Percentiles rank a stretch among this genome's conserved stretches.
Conservation (phyloP, 495 filamentous ascomycete genomes). For the Neurospora sp. region DNA sequence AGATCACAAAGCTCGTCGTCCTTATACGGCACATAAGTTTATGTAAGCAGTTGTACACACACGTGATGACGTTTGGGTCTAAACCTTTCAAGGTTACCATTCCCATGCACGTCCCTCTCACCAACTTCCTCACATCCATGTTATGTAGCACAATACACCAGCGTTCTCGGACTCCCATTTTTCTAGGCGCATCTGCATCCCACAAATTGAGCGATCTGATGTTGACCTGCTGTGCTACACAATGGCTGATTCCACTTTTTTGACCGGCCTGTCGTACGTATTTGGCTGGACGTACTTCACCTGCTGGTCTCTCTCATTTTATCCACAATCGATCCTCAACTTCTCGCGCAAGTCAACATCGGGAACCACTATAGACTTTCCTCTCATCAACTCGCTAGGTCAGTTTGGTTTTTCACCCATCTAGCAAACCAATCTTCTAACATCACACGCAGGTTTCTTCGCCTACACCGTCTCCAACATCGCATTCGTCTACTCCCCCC, state of each 20-base stretch:
- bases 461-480: slow-evolving; percentile 60
- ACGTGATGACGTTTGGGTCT: neutral
- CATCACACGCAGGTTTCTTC: slow-evolving; percentile 48
- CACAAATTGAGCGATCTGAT: no score
- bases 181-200: neutral
- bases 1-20: neutral
- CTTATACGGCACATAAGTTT: neutral
- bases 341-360: slow-evolving; percentile 61
- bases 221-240: neutral
- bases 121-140: neutral
- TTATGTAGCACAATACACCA: neutral
- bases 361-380: slow-evolving; percentile 80
- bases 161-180: neutral
- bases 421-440: neutral
- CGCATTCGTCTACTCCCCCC: slow-evolving; percentile 65
- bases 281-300: slow-evolving; percentile 54
- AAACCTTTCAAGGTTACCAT: neutral
- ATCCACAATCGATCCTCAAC: slow-evolving; percentile 79
- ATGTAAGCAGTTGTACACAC: neutral
- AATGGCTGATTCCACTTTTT: slow-evolving; percentile 1
- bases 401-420: slow-evolving; percentile 19
- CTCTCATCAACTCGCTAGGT: slow-evolving; percentile 68
- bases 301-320: slow-evolving; percentile 85
- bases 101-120: neutral
- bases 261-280: slow-evolving; percentile 35